Evolutionary conservation across 1,284 basidiomycete species (phyloP).

Genomic region (Ganoderma meredithae): DNA sequence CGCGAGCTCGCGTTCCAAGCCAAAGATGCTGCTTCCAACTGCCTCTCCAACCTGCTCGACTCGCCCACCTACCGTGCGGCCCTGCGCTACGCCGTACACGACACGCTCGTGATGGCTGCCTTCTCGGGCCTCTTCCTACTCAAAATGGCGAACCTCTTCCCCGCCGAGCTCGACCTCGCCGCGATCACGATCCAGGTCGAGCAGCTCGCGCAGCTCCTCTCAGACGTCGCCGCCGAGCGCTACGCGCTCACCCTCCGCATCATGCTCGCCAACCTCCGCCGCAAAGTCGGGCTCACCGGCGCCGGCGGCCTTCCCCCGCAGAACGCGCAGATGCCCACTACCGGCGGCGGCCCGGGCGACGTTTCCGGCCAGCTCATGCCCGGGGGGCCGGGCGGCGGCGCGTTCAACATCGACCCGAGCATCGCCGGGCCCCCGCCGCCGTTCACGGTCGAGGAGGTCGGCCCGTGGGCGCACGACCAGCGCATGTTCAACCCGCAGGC

Average conservation of each 20-base stretch:
- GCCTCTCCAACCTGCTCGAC: constrained; percentile 81
- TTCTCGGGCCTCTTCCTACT: constrained; percentile 93
- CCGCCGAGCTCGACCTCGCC: constrained; percentile 77
- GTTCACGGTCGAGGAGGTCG: constrained; percentile 84
- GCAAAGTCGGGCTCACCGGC: constrained; percentile 79
- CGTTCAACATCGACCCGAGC: constrained; percentile 59
- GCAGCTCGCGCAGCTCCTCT: constrained; percentile 82
- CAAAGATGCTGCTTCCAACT: constrained; percentile 89
- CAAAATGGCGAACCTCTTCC: constrained; percentile 91
- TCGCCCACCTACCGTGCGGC: constrained; percentile 84
- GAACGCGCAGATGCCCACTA: constrained; percentile 24
- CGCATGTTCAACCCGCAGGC: constrained; percentile 80
- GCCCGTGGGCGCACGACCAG: constrained; percentile 76
- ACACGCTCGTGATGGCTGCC: constrained; percentile 89
- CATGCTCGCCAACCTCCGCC: constrained; percentile 89
- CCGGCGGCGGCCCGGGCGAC: constrained; percentile 41
- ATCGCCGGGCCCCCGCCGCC: constrained; percentile 60
- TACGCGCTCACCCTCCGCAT: constrained; percentile 90
- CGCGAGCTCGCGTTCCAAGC: constrained; percentile 93
- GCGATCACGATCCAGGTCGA: constrained; percentile 83
- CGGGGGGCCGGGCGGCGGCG: constrained; percentile 39
- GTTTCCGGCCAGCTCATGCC: not conserved
- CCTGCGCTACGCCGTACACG: constrained; percentile 90
- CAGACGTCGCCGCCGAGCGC: constrained; percentile 89
- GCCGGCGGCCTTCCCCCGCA: constrained; percentile 48